Conservation (phyloP, 1,284 basidiomycete genomes). For the Phellopilus nigrolimitatus region DNA sequence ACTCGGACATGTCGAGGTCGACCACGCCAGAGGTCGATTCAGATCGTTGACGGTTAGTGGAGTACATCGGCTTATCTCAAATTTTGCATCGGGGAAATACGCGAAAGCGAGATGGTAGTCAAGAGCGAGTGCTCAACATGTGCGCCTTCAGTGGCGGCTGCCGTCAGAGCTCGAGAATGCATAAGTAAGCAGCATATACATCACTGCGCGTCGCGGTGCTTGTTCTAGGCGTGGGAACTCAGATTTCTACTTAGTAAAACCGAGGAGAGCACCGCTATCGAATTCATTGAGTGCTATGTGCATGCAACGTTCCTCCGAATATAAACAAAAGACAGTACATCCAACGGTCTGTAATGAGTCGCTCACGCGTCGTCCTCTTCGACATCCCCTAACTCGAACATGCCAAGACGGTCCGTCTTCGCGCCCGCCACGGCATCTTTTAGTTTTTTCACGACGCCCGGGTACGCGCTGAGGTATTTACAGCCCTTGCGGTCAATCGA, state of each 20-base stretch:
- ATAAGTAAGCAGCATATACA: neutral
- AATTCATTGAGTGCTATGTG: neutral
- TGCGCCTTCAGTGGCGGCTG: too few relatives aligned
- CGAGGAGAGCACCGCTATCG: too few relatives aligned
- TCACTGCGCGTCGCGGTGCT: too few relatives aligned
- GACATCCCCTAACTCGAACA: constrained; percentile 85
- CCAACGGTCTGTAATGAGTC: neutral
- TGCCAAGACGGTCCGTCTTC: constrained; percentile 73
- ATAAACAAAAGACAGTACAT: neutral
- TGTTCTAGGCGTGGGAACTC: too few relatives aligned
- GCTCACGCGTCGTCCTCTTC: constrained; percentile 57
- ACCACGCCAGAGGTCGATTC: constrained; percentile 19
- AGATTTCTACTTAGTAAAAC: too few relatives aligned
- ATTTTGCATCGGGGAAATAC: neutral
- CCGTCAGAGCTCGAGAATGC: too few relatives aligned
- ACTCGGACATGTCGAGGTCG: constrained; percentile 17
- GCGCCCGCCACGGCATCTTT: constrained; percentile 59
- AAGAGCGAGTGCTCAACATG: neutral
- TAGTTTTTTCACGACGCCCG: constrained; percentile 63
- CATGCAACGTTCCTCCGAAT: neutral
- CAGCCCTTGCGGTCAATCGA: constrained; percentile 74
- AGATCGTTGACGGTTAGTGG: constrained; percentile 11
- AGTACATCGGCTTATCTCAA: constrained; percentile 5
- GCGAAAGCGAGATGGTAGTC: neutral
- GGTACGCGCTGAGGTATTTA: constrained; percentile 69